These are phyloP conservation scores for Somion occarium DNA, from an alignment of 1,284 basidiomycete species.

Conservation along the genomic window DNA sequence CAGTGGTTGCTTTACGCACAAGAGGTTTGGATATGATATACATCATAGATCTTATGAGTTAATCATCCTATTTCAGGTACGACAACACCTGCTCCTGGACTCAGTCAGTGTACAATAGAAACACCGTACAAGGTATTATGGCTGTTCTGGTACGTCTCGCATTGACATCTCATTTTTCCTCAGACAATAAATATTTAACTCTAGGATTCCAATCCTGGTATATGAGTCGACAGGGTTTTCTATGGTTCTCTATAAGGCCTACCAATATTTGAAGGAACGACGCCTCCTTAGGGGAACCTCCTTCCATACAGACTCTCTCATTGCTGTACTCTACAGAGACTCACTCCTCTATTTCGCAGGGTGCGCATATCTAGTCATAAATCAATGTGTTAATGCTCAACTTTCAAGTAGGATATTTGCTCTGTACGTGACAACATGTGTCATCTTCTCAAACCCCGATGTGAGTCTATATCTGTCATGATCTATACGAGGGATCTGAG, in stretches of 20 bases:
- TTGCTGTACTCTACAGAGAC: neutral
- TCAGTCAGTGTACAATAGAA: neutral
- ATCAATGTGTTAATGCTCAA: neutral
- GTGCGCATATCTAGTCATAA: neutral
- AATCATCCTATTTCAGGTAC: neutral
- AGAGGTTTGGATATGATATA: neutral
- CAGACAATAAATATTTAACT: neutral
- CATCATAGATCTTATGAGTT: neutral
- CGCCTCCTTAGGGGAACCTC: neutral
- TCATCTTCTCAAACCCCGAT: neutral
- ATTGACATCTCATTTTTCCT: neutral
- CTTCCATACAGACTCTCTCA: neutral
- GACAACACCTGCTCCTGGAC: neutral
- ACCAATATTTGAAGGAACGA: neutral
- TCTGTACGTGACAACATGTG: neutral
- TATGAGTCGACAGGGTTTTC: neutral
- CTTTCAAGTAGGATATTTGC: neutral
- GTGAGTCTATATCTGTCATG: neutral
- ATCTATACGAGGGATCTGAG: no score
- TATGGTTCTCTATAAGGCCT: slow-evolving; percentile 1
- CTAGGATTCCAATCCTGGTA: neutral
- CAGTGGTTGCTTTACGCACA: neutral
- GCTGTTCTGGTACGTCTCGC: neutral
- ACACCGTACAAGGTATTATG: neutral
- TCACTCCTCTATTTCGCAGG: slow-evolving; percentile 1